phyloP scores from a whole-genome alignment of 257 asterid species.

The Solanum bulbocastanum region DNA sequence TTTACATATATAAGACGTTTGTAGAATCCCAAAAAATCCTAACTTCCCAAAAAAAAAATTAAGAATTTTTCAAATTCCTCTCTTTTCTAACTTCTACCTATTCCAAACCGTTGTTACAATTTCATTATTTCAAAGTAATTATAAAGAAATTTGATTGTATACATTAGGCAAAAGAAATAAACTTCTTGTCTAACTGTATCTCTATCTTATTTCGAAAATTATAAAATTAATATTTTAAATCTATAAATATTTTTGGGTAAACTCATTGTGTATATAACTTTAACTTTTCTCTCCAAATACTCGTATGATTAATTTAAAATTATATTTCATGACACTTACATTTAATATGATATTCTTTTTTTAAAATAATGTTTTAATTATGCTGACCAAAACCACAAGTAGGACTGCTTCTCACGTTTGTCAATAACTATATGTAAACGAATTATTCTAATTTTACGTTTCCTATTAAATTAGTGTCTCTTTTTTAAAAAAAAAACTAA shows the following conservation, averaged over 20 bases:
- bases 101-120: background rate
- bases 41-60: background rate
- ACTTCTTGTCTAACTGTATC: rapidly evolving
- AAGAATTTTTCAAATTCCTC: no score
- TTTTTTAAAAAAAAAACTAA: background rate
- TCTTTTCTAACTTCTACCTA: slow-evolving; percentile 19
- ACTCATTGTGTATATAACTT: no score
- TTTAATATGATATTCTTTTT: background rate
- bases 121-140: no score
- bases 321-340: background rate
- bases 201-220: no score
- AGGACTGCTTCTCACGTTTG: background rate
- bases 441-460: slow-evolving; percentile 17
- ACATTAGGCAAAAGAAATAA: no score
- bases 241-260: no score
- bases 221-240: background rate
- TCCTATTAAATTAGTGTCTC: background rate
- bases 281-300: background rate
- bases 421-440: background rate
- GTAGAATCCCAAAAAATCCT: slow-evolving; percentile 3
- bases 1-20: background rate
- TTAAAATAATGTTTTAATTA: background rate
- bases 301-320: no score
- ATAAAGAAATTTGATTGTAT: background rate
- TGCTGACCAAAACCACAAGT: background rate